These are phyloP conservation scores for Pythium periplocum DNA, from an alignment of 352 stramenopile genomes.

Conservation along the genomic window DNA sequence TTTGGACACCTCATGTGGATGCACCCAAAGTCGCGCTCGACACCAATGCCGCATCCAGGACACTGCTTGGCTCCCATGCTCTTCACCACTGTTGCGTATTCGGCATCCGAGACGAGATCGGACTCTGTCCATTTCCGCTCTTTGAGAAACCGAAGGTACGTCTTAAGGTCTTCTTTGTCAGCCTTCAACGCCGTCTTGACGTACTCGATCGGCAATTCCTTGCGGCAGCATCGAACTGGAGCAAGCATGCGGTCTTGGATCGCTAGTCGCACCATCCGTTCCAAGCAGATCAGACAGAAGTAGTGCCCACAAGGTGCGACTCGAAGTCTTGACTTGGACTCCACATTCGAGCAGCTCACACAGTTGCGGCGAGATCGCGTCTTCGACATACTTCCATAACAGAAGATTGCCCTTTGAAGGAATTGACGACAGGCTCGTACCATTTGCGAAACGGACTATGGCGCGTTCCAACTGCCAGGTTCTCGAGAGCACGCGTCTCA, in stretches of 20 bases:
- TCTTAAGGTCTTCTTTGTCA: slow-evolving; percentile 23
- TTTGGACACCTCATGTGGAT: slow-evolving; percentile 74
- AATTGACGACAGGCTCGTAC: no score
- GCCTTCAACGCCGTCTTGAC: slow-evolving; percentile 31
- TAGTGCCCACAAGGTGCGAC: slow-evolving; percentile 51
- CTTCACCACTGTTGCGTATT: slow-evolving; percentile 46
- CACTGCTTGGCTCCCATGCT: slow-evolving; percentile 60
- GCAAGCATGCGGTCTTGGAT: slow-evolving; percentile 51
- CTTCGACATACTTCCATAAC: no score
- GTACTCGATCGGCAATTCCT: slow-evolving; percentile 61
- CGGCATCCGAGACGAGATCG: slow-evolving; percentile 51
- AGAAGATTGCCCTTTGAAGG: no score
- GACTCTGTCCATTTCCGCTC: slow-evolving; percentile 57
- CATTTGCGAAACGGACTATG: no score
- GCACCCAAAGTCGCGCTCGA: slow-evolving; percentile 68
- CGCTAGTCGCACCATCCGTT: slow-evolving; percentile 54
- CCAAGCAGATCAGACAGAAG: slow-evolving; percentile 52
- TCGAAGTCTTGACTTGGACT: slow-evolving; percentile 16
- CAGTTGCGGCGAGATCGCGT: slow-evolving; percentile 14
- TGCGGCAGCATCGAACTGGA: slow-evolving; percentile 65
- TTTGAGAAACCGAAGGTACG: slow-evolving; percentile 38
- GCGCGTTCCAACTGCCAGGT: no score
- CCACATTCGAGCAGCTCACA: slow-evolving; percentile 30
- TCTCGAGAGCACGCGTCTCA: no score
- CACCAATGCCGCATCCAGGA: slow-evolving; percentile 64